Conservation (phyloP, 495 filamentous ascomycete species). For the Penicillium antarcticum region DNA sequence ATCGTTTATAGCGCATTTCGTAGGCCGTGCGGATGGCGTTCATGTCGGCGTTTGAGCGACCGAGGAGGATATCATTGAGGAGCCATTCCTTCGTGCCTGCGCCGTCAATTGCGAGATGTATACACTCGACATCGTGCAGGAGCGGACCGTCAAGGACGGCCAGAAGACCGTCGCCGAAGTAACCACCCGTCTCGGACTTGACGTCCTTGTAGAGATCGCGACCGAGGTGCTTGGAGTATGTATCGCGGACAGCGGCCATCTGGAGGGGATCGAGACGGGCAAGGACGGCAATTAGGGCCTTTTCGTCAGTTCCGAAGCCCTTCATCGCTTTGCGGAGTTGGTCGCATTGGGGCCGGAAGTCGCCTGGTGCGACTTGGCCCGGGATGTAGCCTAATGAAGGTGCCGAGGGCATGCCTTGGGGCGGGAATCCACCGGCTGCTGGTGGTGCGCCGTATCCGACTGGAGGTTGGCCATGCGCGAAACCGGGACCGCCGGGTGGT, state of each 20-base stretch:
- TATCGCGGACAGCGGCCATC: conserved; percentile 61
- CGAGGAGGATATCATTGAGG: conserved; percentile 81
- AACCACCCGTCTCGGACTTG: conserved; percentile 67
- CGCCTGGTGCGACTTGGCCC: conserved; percentile 59
- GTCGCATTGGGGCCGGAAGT: conserved; percentile 63
- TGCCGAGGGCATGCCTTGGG: conserved; percentile 40
- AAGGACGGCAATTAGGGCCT: conserved; percentile 63
- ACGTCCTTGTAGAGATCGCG: conserved; percentile 72
- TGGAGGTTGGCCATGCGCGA: conserved; percentile 28
- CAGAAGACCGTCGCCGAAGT: conserved; percentile 67
- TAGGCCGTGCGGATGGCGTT: conserved; percentile 77
- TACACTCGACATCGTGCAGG: conserved; percentile 60
- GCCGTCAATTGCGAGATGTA: conserved; percentile 67
- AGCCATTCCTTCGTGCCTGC: conserved; percentile 81
- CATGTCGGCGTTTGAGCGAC: conserved; percentile 80
- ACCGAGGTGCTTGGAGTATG: conserved; percentile 57
- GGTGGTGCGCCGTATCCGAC: conserved; percentile 35
- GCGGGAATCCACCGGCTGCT: conserved; percentile 19
- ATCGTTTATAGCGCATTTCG: conserved; percentile 54
- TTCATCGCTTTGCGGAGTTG: conserved; percentile 80
- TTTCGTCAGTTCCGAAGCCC: conserved; percentile 86
- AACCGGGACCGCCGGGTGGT: conserved; percentile 42
- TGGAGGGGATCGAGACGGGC: conserved; percentile 68
- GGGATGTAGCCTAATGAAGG: conserved; percentile 63
- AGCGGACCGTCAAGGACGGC: conserved; percentile 76